phyloP scores from a whole-genome alignment of 1,284 basidiomycete species.

The Heliocybe sulcata region DNA sequence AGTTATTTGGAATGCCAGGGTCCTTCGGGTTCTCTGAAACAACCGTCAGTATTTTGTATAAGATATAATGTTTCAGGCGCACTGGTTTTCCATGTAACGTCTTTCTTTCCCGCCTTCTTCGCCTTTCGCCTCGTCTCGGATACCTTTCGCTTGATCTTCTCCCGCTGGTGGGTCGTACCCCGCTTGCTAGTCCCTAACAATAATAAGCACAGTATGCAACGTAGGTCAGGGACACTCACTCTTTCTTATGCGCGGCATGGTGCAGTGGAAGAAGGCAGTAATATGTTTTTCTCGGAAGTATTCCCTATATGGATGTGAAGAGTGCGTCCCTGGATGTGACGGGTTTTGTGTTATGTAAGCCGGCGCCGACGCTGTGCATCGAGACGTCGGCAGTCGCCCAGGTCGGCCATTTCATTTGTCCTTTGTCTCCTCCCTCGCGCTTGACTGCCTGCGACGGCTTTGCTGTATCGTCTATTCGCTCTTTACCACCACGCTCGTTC shows the following conservation, averaged over 20 bases:
- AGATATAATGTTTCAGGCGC: conserved; percentile 25
- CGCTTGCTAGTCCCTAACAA: conserved; percentile 80
- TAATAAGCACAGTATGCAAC: conserved; percentile 2
- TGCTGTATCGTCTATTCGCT: conserved; percentile 2
- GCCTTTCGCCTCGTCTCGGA: conserved; percentile 75
- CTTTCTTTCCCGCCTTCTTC: conserved; percentile 77
- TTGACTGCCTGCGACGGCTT: conserved; percentile 1
- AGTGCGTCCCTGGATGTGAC: not conserved
- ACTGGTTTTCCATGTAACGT: conserved; percentile 90
- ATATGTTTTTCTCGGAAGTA: not conserved
- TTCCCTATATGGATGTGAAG: not conserved
- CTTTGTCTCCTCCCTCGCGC: not conserved
- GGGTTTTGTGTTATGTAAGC: not conserved
- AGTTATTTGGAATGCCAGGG: conserved; percentile 94
- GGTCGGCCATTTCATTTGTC: not conserved
- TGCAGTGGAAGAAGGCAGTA: not conserved
- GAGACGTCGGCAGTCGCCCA: not conserved
- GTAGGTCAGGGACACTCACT: conserved; percentile 32
- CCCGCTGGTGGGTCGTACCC: conserved; percentile 64
- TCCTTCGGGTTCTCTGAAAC: conserved; percentile 70
- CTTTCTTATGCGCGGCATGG: conserved; percentile 74
- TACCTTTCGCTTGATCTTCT: conserved; percentile 76
- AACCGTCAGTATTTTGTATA: not conserved
- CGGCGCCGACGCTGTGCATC: not conserved
- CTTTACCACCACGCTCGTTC: not conserved